A percentile compares a stretch with the other conserved stretches of the same genome.
phyloP scores from a whole-genome alignment of 202 grass and related monocot species.

The Miscanthus sacchariflorus region DNA sequence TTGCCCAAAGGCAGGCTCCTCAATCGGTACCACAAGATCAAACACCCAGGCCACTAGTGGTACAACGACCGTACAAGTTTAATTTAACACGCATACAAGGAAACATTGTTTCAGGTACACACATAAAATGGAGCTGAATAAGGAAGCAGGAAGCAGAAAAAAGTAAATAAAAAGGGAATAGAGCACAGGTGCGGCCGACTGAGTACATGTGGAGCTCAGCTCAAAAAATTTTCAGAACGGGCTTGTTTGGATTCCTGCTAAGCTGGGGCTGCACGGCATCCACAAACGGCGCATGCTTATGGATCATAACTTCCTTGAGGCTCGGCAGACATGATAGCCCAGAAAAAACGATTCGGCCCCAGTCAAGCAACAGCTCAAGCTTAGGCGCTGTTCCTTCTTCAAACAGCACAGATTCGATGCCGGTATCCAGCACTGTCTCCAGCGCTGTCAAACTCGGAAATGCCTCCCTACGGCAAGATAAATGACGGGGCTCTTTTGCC shows the following conservation, averaged over 20 bases:
- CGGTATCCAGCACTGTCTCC: rapidly evolving
- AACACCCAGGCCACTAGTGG: not conserved
- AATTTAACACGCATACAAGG: not conserved
- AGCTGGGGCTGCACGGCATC: not conserved
- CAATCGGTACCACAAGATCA: not conserved
- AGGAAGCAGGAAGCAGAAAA: no score
- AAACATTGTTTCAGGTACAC: not conserved
- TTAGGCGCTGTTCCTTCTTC: not conserved
- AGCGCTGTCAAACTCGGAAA: constrained; percentile 2
- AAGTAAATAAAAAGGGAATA: not conserved
- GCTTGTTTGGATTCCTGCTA: not conserved
- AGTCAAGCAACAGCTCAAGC: not conserved
- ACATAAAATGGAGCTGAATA: no score
- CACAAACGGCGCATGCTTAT: no score
- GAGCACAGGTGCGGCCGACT: no score
- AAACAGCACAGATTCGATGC: not conserved
- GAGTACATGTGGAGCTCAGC: no score
- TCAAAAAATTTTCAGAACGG: no score
- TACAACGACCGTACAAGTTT: not conserved
- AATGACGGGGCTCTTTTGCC: not conserved
- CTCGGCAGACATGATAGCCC: not conserved
- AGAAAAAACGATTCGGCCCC: rapidly evolving
- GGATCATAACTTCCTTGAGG: not conserved
- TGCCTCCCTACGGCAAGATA: not conserved
- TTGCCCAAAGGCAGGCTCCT: not conserved